phyloP scores from a whole-genome alignment of 805 yeast genomes.

The Pichia occidentalis region DNA sequence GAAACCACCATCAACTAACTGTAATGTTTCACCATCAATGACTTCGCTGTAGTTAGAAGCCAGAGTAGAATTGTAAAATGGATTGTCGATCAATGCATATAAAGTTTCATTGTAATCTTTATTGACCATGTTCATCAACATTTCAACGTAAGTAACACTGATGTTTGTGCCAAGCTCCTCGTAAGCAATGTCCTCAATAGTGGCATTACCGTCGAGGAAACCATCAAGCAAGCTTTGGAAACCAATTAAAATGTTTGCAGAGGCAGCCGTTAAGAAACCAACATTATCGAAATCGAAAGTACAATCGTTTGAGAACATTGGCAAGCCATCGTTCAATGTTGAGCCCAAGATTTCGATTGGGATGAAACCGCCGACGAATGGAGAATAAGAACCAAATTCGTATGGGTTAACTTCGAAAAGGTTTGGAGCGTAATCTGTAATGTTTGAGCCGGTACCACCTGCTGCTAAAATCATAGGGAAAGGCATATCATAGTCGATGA shows the following conservation, averaged over 20 bases:
- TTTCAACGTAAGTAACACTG: constrained; percentile 12
- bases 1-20: constrained; percentile 30
- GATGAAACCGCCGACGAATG: constrained; percentile 54
- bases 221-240: constrained; percentile 13
- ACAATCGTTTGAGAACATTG: constrained; percentile 40
- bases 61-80: constrained; percentile 32
- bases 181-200: constrained; percentile 5
- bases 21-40: constrained; percentile 14
- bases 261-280: constrained; percentile 71
- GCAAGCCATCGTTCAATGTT: constrained; percentile 47
- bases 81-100: constrained; percentile 37
- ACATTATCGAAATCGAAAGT: constrained; percentile 65
- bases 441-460: constrained; percentile 46
- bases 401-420: constrained; percentile 54
- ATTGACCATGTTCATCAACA: constrained; percentile 32
- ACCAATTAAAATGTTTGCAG: constrained; percentile 55
- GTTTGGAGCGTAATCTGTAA: constrained; percentile 53
- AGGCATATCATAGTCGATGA: constrained; percentile 55
- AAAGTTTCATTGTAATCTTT: constrained; percentile 40
- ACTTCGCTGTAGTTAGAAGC: constrained; percentile 26
- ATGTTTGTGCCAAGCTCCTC: constrained; percentile 18
- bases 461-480: constrained; percentile 59
- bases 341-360: constrained; percentile 66
- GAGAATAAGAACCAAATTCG: constrained; percentile 84
- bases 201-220: constrained; percentile 13